Evolutionary conservation across 2,329 filamentous ascomycete species (phyloP).

Genomic region (Fusarium sp.): DNA sequence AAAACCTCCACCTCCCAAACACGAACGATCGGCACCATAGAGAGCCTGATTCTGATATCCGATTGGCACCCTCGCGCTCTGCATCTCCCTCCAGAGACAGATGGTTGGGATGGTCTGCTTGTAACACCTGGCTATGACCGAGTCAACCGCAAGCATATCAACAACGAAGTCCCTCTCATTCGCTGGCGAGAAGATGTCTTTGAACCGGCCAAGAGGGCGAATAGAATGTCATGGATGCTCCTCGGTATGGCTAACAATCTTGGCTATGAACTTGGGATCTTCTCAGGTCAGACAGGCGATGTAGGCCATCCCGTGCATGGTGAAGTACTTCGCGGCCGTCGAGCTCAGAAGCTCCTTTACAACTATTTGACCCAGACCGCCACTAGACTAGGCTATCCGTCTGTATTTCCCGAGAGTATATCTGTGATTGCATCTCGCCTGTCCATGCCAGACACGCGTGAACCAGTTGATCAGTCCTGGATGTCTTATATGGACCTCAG

Average conservation of each 20-base stretch:
- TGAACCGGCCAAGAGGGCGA: conserved; percentile 38
- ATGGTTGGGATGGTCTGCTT: conserved; percentile 35
- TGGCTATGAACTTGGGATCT: conserved; percentile 36
- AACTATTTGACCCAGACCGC: conserved; percentile 32
- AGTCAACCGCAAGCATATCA: conserved; percentile 20
- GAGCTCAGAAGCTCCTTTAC: conserved; percentile 33
- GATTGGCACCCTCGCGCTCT: conserved; percentile 39
- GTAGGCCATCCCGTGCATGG: background rate
- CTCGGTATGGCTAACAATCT: conserved; percentile 33
- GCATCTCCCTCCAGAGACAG: conserved; percentile 36
- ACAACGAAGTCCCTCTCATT: conserved; percentile 35
- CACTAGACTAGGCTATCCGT: conserved; percentile 7
- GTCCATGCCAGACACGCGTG: background rate
- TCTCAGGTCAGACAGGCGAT: background rate
- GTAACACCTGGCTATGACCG: conserved; percentile 35
- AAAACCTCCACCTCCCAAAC: conserved; percentile 36
- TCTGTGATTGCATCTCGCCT: conserved; percentile 5
- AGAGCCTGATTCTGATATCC: conserved; percentile 36
- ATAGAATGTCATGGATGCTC: conserved; percentile 44
- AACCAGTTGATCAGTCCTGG: conserved; percentile 2
- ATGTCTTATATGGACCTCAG: conserved; percentile 30
- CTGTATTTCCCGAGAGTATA: conserved; percentile 16
- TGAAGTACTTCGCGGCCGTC: background rate
- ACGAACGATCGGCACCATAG: conserved; percentile 30
- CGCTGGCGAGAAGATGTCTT: conserved; percentile 42